Base-by-base conservation (phyloP, 306 rosid genomes). In the Acacia confusa region DNA sequence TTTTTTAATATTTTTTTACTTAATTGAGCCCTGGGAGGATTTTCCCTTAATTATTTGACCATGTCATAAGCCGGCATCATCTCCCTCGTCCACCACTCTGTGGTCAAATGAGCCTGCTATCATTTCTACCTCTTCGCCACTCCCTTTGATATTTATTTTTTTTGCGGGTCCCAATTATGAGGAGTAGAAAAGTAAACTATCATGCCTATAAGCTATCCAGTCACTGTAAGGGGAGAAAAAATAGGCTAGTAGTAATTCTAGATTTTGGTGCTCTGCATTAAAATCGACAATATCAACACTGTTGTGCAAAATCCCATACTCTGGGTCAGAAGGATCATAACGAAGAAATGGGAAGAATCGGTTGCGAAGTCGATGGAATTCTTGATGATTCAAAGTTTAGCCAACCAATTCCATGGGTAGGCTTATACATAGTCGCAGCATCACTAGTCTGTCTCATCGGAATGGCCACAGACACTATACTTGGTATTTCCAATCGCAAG, bases 401-500 rank as follows among this genome's bases (percentile, higher is more conserved):
- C 81, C 83, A 83, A 76, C 99, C 97, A 0, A 80, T 95, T 91
- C 98, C 98, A 57, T 95, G 99, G 99, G 88, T 95, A 38, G 99
- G 97, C 63, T 68, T 91, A 69, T 95, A 92, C 79, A 90, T 95
- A 82, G 95, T 90, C 28, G 88, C 89, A 77, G 99, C 97, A 73
- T 88, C 97, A 17, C 53, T 88, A 0, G 83, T 82, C 0, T 92
- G 97, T 76, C 85, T 95, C 55, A 55, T 86, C 28, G 88, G 92
- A 36, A 86, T 89, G 90, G 89, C 89, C 7, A 82, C 83, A 25
- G 99, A 95, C 80, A 86, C 85, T 72, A 69, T 90, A 34, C 80
- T 84, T 0, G 95, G 97, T 25, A 34, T 92, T 72, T 90, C 89
- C 11, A 74, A 82, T 25, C 83, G 88, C 41, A 91, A 87, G 25